Conservation (phyloP, 2,329 filamentous ascomycete genomes). For the Fusarium sp. region DNA sequence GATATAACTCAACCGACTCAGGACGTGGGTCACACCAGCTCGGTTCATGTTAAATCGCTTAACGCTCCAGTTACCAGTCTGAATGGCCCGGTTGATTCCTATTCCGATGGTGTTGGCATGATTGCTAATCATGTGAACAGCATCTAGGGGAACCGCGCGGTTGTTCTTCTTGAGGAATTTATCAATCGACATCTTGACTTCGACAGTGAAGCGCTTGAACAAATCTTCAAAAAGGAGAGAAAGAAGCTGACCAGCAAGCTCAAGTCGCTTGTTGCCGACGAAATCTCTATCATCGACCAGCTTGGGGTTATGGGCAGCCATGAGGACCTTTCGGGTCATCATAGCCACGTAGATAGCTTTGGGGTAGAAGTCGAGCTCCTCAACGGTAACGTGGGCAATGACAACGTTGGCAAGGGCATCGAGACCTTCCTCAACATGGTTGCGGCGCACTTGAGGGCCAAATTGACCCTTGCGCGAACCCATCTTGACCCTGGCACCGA, state of each 20-base stretch:
- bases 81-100: conserved; percentile 95
- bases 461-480: conserved; percentile 74
- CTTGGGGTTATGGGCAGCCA: conserved; percentile 90
- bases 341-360: conserved; percentile 96
- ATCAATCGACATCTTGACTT: conserved; percentile 93
- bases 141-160: conserved; percentile 88
- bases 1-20: conserved; percentile 96
- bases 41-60: conserved; percentile 99
- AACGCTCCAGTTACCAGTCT: conserved; percentile 97
- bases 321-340: conserved; percentile 96
- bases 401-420: conserved; percentile 94
- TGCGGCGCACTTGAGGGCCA: conserved; percentile 72
- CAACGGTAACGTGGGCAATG: conserved; percentile 93
- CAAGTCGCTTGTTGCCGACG: conserved; percentile 95
- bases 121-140: conserved; percentile 83
- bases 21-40: conserved; percentile 94
- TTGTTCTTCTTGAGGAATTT: conserved; percentile 96
- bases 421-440: conserved; percentile 89
- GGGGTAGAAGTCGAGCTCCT: conserved; percentile 93
- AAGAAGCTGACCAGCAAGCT: conserved; percentile 93
- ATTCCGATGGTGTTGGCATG: conserved; percentile 89
- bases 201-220: conserved; percentile 93
- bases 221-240: conserved; percentile 96
- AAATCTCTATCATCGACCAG: conserved; percentile 97
- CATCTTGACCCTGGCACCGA: conserved; percentile 89